phyloP scores from a whole-genome alignment of 768 basidiomycete species.

The Daedaleopsis nitida region DNA sequence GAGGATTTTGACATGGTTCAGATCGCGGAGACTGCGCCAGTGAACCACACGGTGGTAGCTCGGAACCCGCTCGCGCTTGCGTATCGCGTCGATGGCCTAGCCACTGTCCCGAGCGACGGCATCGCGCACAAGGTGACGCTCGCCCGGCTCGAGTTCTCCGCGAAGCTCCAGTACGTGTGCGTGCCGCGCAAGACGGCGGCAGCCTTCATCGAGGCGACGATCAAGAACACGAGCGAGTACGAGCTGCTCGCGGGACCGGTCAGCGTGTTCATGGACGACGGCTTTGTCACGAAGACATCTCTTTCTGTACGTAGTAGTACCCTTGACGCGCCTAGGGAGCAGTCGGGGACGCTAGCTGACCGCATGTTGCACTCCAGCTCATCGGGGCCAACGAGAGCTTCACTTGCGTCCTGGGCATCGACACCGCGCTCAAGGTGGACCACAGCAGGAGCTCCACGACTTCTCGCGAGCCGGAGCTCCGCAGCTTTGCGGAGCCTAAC shows the following conservation, averaged over 20 bases:
- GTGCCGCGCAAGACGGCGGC: slow-evolving; percentile 51
- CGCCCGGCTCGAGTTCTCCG: slow-evolving; percentile 48
- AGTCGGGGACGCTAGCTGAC: no score
- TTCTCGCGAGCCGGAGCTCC: slow-evolving; percentile 37
- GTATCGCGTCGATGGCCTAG: slow-evolving; percentile 50
- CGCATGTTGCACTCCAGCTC: slow-evolving; percentile 20
- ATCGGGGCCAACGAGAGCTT: slow-evolving; percentile 54
- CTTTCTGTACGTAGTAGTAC: slow-evolving; percentile 45
- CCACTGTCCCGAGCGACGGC: slow-evolving; percentile 58
- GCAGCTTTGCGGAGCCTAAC: slow-evolving; percentile 46
- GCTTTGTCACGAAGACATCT: slow-evolving; percentile 53
- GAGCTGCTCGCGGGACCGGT: slow-evolving; percentile 55
- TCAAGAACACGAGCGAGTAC: slow-evolving; percentile 61
- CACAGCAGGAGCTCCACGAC: slow-evolving; percentile 45
- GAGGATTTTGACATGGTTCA: background rate
- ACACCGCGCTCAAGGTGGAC: slow-evolving; percentile 31
- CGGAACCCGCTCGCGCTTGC: slow-evolving; percentile 56
- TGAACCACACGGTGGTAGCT: background rate
- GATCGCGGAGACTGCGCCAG: no score
- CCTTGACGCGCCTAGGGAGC: background rate
- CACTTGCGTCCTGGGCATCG: slow-evolving; percentile 53
- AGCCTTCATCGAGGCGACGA: slow-evolving; percentile 47
- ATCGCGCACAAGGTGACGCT: slow-evolving; percentile 55
- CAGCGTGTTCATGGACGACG: slow-evolving; percentile 56
- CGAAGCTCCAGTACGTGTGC: slow-evolving; percentile 46